Base-by-base conservation (phyloP, 1,284 basidiomycete genomes). In the Phlebopus sp. region DNA sequence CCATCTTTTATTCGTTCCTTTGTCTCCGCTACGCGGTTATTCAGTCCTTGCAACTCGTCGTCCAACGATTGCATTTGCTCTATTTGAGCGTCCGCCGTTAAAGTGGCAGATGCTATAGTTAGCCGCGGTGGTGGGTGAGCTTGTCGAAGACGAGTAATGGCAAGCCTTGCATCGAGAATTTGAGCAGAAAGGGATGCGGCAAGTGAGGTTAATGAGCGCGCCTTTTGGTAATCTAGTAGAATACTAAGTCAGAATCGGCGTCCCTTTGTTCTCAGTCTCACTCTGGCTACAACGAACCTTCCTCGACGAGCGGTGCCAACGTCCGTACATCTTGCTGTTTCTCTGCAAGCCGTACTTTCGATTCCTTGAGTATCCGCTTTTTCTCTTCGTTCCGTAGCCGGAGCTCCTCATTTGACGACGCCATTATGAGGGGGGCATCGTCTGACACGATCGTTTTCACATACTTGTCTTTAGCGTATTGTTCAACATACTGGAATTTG, bases 401-500 rank as follows among this genome's bases (percentile, higher is more conserved):
- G 44, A 86, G 74, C 30, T 75, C 74, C 50, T 86, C 81, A 57
- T 91, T 92, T 54, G 87, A 84, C 19, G 85, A 84, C 6, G 79
- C 79, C 3, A 81, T 84, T 30, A 91, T 81, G 42, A 82, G 77
- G 4, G 84, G 84, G 0, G 88, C 86, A 50, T 90, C 86, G 47
- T 92, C 85, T 60, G 84, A 88, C 42, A 92, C 86, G 55, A 93
- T 91, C 0, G 81, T 82, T 61, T 85, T 86, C 59, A 92, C 76
- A 60, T 92, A 93, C 64, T 86, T 82, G 54, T 90, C 81, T 63
- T 93, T 93, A 3, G 91, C 88, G 56, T 91, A 89, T 65, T 91
- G 87, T 59, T 93, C 90, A 18, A 92, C 71, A 59, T 90, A 92
- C 53, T 86, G 85, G 59, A 90, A 90, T 66, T 93, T 93, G 19